Percentiles rank a stretch among this genome's conserved stretches.
Evolutionary conservation across 345 rosid genomes (phyloP).

Genomic region (Zanthoxylum bungeanum): DNA sequence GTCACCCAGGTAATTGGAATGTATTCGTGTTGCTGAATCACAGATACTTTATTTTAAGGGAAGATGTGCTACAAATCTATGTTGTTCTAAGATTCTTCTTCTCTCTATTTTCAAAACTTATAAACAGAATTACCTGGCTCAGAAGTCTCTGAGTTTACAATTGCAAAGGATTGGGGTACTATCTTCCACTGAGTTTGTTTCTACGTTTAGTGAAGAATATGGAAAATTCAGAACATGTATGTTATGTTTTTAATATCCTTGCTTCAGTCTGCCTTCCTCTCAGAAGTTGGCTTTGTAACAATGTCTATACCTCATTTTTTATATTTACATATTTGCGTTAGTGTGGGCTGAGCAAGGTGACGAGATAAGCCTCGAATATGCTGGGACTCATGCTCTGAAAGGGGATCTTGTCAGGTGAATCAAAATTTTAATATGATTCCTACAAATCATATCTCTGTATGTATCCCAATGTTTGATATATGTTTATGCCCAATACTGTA

Average conservation of each 20-base stretch:
- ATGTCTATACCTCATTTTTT: neutral
- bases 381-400: conserved; percentile 92
- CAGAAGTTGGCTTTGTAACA: conserved; percentile 6
- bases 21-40: conserved; percentile 20
- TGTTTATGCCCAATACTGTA: conserved; percentile 22
- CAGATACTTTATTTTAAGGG: neutral
- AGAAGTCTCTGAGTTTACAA: conserved; percentile 65
- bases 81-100: neutral
- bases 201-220: conserved; percentile 61
- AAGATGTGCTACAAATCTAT: neutral
- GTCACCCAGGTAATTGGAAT: conserved; percentile 76
- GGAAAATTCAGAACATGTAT: conserved; percentile 70
- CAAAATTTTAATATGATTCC: neutral
- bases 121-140: conserved; percentile 73
- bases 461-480: conserved; percentile 4
- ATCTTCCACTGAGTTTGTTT: conserved; percentile 54
- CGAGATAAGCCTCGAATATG: conserved; percentile 89
- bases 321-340: conserved; percentile 22
- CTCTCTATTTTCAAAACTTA: conserved; percentile 22
- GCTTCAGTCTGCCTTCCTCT: neutral
- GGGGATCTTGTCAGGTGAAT: conserved; percentile 92
- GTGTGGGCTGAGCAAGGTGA: conserved; percentile 99
- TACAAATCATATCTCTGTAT: neutral
- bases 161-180: conserved; percentile 63
- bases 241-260: conserved; percentile 17